Base-by-base conservation (phyloP, 2,329 filamentous ascomycete genomes). In the Botrytis porri region DNA sequence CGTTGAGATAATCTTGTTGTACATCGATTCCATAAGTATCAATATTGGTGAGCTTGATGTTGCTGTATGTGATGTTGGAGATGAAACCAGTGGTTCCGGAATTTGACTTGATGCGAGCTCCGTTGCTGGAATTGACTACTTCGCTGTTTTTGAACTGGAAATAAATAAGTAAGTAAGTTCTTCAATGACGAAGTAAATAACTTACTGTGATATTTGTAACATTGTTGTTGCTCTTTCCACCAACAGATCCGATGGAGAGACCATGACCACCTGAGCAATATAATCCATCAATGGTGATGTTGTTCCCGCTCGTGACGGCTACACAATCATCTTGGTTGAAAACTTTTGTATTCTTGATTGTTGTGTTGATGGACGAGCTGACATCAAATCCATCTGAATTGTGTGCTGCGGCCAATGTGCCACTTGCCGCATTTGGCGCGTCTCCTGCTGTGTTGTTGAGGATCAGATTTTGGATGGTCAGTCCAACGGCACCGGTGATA, bases 401-500 rank as follows among this genome's bases (percentile, higher is more conserved):
- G 75, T 86, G 83, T 1, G 76, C 78, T 37, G 78, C 78, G 10
- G 76, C 54, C 6, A 76, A 61, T 32, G 67, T 74, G 10, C 63
- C 66, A 65, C 77, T 79, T 32, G 72, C 72, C 25, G 69, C 69
- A 39, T 84, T 84, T 3, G 80, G 80, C 2, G 78, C 76, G 73
- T 88, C 85, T 37, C 88, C 88, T 25, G 82, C 87, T 4, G 83
- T 83, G 81, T 89, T 88, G 80, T 90, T 86, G 74, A 90, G 86
- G 41, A 84, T 84, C 76, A 90, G 83, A 69, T 83, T 79, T 37
- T 83, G 83, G 25, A 91, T 77, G 8, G 80, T 82, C 18, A 88
- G 79, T 66, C 83, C 82, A 6, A 80, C 81, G 43, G 81, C 83
- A 3, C 80, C 77, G 75, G 85, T 83, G 71, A 84, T 81, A 51